Conservation (phyloP, 768 basidiomycete genomes). For the Sarcodon sp. region DNA sequence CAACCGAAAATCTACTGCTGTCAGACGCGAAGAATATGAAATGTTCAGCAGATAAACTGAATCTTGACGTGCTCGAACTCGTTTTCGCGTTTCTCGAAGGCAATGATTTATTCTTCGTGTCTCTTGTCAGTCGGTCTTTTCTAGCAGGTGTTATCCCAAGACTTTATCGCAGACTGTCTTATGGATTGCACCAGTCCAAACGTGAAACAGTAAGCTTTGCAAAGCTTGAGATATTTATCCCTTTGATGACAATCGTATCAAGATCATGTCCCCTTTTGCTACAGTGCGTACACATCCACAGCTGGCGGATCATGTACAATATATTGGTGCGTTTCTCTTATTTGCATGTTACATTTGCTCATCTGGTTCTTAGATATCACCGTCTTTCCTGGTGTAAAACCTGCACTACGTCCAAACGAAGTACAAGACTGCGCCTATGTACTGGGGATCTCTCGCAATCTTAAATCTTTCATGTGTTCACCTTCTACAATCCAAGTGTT, state of each 20-base stretch:
- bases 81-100: constrained; percentile 42
- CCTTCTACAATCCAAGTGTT: constrained; percentile 34
- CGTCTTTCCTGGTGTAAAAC: constrained; percentile 27
- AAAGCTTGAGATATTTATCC: neutral
- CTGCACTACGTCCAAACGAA: constrained; percentile 24
- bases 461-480: constrained; percentile 45
- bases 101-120: constrained; percentile 42
- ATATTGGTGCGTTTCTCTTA: constrained; percentile 31
- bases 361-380: constrained; percentile 30
- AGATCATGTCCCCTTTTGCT: constrained; percentile 50
- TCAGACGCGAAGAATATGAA: too few relatives aligned
- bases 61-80: constrained; percentile 63
- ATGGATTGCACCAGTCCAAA: constrained; percentile 42
- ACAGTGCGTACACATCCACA: constrained; percentile 37
- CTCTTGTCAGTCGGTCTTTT: constrained; percentile 56
- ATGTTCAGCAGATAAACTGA: constrained; percentile 44
- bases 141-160: constrained; percentile 48
- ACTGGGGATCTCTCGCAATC: constrained; percentile 34
- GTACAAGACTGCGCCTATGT: constrained; percentile 37
- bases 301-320: constrained; percentile 44
- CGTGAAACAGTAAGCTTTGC: constrained; percentile 28
- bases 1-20: too few relatives aligned
- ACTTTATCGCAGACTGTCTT: constrained; percentile 46
- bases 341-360: constrained; percentile 2
- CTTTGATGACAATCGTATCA: constrained; percentile 1